Conservation (phyloP, 2,329 filamentous ascomycete genomes). For the Penicillium sp. region DNA sequence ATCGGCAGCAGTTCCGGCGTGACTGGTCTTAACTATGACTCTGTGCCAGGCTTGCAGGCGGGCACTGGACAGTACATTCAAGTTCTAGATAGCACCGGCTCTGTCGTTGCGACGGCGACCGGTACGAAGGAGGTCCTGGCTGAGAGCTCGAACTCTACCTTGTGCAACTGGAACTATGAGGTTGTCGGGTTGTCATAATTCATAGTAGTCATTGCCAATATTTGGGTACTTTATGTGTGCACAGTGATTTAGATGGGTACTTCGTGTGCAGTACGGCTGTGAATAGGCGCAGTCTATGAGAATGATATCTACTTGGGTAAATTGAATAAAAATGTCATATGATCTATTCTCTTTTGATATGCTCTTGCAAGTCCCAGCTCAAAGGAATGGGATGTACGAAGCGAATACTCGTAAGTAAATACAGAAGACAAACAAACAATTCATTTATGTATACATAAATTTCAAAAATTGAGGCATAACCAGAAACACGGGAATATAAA, state of each 20-base stretch:
- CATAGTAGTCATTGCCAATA: not conserved
- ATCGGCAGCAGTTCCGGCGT: constrained; percentile 1
- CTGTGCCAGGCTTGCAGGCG: constrained; percentile 8
- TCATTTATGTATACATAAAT: not conserved
- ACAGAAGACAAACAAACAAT: not conserved
- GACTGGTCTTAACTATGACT: constrained; percentile 6
- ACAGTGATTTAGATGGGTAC: too few relatives aligned
- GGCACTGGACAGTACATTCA: constrained; percentile 4
- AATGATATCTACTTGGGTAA: too few relatives aligned
- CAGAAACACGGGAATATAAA: not conserved
- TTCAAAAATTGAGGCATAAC: not conserved
- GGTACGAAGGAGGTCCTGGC: constrained; percentile 7
- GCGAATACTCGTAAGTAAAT: not conserved
- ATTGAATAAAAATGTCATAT: too few relatives aligned
- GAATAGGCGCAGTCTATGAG: too few relatives aligned
- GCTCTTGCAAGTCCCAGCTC: too few relatives aligned
- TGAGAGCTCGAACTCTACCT: not conserved
- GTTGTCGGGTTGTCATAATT: constrained; percentile 10
- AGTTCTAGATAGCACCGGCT: not conserved
- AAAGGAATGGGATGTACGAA: too few relatives aligned
- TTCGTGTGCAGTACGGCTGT: too few relatives aligned
- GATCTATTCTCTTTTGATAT: not conserved
- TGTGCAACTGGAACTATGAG: constrained; percentile 14
- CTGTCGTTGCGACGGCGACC: constrained; percentile 4
- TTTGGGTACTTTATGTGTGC: too few relatives aligned